phyloP scores from a whole-genome alignment of 208 protist species.

The Trypanosoma congolense region DNA sequence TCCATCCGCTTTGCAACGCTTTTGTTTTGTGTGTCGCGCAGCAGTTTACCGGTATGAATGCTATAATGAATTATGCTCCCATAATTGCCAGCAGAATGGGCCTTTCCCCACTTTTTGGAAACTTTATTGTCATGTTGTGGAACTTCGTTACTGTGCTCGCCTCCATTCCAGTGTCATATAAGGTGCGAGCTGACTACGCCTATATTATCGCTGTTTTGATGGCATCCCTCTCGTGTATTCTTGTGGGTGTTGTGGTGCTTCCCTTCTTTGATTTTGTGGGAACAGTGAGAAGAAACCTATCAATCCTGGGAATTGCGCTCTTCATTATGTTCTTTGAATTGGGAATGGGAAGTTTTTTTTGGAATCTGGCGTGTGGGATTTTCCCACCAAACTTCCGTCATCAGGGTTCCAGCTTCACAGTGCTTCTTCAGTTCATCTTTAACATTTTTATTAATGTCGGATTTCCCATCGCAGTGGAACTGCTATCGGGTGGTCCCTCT shows the following conservation, averaged over 20 bases:
- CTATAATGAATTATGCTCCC: constrained; percentile 47
- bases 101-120: constrained; percentile 31
- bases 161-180: constrained; percentile 29
- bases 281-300: constrained; percentile 20
- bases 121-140: constrained; percentile 49
- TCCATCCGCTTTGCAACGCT: constrained; percentile 13
- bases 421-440: constrained; percentile 28
- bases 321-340: constrained; percentile 37
- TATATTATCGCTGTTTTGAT: constrained; percentile 22
- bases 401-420: constrained; percentile 22
- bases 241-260: constrained; percentile 23
- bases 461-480: constrained; percentile 34
- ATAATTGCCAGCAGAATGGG: constrained; percentile 27
- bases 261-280: constrained; percentile 24
- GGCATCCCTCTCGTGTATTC: constrained; percentile 21
- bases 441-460: constrained; percentile 35
- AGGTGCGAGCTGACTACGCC: constrained; percentile 15
- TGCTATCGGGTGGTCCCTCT: constrained; percentile 37
- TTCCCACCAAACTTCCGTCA: constrained; percentile 33
- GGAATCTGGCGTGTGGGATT: constrained; percentile 29
- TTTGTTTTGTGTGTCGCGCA: constrained; percentile 28
- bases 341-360: constrained; percentile 41
- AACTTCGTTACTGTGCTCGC: constrained; percentile 30
- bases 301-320: constrained; percentile 30
- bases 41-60: constrained; percentile 47